A percentile compares a stretch with the other conserved stretches of the same genome.
Evolutionary conservation across 345 rosid genomes (phyloP).

Genomic region (Gossypium mustelinum): DNA sequence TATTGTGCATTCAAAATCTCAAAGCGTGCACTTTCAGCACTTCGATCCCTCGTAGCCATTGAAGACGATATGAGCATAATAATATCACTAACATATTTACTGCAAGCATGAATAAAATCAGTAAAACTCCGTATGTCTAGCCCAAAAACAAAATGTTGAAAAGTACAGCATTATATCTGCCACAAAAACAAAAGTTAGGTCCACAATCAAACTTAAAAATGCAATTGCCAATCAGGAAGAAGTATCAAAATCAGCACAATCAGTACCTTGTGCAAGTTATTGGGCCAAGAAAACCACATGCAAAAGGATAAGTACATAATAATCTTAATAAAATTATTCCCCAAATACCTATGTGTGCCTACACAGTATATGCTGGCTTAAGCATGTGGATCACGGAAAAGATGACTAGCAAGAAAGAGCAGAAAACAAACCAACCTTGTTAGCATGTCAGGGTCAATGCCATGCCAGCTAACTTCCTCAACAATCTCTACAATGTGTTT

Average conservation of each 20-base stretch:
- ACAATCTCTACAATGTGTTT: slow-evolving; percentile 72
- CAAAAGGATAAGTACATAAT: background rate
- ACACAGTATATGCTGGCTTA: background rate
- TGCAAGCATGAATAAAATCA: slow-evolving; percentile 41
- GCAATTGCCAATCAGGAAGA: background rate
- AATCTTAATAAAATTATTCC: background rate
- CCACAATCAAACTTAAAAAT: background rate
- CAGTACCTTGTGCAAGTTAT: background rate
- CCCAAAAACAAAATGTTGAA: slow-evolving; percentile 5
- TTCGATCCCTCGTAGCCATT: slow-evolving; percentile 85
- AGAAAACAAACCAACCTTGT: slow-evolving; percentile 58
- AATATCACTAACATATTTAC: slow-evolving; percentile 82
- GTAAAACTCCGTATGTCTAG: background rate
- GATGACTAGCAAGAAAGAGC: slow-evolving; percentile 3
- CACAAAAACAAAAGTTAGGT: background rate
- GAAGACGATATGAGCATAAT: slow-evolving; percentile 83
- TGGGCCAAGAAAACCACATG: background rate
- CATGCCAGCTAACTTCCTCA: slow-evolving; percentile 80
- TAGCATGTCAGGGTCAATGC: slow-evolving; percentile 73
- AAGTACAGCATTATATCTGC: background rate
- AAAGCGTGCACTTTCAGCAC: slow-evolving; percentile 92
- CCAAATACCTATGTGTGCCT: background rate
- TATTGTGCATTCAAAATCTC: slow-evolving; percentile 74
- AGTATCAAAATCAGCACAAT: background rate
- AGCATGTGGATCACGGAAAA: background rate